Evolutionary conservation across 768 basidiomycete genomes (phyloP), one percentile per base, ranked within the genome.

Genomic region (Russula vinacea): DNA sequence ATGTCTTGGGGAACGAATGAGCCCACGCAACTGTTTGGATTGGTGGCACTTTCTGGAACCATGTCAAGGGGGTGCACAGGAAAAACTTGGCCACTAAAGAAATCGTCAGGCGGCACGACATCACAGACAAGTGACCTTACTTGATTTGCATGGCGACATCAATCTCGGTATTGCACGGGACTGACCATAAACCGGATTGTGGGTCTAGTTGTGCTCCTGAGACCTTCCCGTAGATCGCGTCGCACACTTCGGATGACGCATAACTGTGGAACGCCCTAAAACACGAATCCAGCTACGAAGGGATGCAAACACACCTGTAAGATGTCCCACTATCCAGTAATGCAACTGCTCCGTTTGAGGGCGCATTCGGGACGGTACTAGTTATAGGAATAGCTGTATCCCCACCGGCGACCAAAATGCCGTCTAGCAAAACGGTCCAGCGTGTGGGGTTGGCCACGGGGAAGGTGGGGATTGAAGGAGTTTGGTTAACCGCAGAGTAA

Each of bases 291-390:
- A 62, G 16, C 29, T 17, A n/a, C 54, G 56, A 10, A 5, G 29
- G 33, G 29, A 49, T 26, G 62, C 33, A 71, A 8, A 69, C 88
- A 63, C 71, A 90, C 87, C 88, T 85, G 73, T 85, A 91, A 3
- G 91, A 90, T 4, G 92, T 87, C 7, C 92, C 92, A 63, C 83
- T 92, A 73, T 94, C 92, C 59, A 94, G 79, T 37, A 90, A 77
- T 26, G 84, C 82, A 53, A 93, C 89, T 7, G 89, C 90, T 69
- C 86, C 85, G 68, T 86, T 84, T 37, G 78, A 76, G 7, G 90
- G 89, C 1, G 82, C 90, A 35, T 76, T 78, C 5, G 73, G 50
- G 32, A 92, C 83, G 8, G 72, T 75, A 26, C 83, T 86, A 3
- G 80, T 81, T 13, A 89, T 83, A 16, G 79, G 71, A 33, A 81